Evolutionary conservation across 768 basidiomycete species (phyloP), one percentile per base, ranked within the genome.

Genomic region (Tricholoma sp.): DNA sequence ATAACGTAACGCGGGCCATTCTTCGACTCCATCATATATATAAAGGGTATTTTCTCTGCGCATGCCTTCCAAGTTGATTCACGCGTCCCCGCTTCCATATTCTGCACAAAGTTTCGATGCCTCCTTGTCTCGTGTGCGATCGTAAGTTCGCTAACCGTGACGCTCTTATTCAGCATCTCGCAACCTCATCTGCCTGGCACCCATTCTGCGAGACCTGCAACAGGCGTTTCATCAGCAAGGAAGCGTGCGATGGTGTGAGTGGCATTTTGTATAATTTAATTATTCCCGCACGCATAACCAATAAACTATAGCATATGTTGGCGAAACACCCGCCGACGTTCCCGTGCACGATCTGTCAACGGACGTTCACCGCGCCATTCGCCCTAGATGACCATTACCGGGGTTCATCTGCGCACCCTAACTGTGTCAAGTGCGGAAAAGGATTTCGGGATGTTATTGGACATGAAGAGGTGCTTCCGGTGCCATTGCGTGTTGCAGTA

Each of bases 371-470:
- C 24, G 70, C 70, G 8, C 69, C 65, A 13, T 70, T 72, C 39
- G 73, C 75, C 1, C 63, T 78, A 11, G 73, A 77, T 5, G 78
- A 78, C 57, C 79, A 80, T 54, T 79, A 76, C 57, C 66, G 76
- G 12, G 79, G 77, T 3, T 74, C 75, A 9, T 56, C 68, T 20
- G 65, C 66, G 6, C 79, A 81, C 60, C 76, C 78, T 0, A 80
- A 77, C 36, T 81, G 79, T 56, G 52, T 60, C 9, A 66, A 70
- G n/a, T 80, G 78, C 57, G 74, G 75, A 6, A 65, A 71, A 34
- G 80, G 78, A 0, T 79, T 76, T 52, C 61, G 64, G 18, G 72
- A 78, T 55, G 55, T 60, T 12, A 51, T 49, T 6, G 65, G 67
- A 20, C 53, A 70, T 18, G 66, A 71, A 34, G 68, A 72, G 57